Evolutionary conservation across 306 rosid species (phyloP), one percentile per base, ranked within the genome.

Genomic region (Prunus fruticosa): DNA sequence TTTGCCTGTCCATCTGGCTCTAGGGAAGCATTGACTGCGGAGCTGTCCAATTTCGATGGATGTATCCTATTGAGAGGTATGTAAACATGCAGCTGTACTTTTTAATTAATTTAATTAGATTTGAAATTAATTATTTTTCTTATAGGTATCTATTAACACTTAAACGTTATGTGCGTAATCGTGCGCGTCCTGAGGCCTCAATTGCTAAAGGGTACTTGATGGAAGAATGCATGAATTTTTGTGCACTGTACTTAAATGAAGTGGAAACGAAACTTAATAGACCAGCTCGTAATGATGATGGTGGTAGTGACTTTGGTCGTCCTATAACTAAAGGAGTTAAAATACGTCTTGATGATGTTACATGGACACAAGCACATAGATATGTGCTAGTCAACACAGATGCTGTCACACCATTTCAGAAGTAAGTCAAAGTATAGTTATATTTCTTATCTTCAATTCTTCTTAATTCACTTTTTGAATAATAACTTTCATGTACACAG

Each of bases 161-260:
- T 1, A 67, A 67, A 34, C 41, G 1, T 34, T 34, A 34, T 34
- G 41, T 34, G 41, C 7, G 41, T 34, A 34, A 34, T 32, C 6
- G 6, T 32, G 38, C 38, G 38, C 38, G 6, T 32, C 38, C 38
- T 32, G 38, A 32, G 38, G 38, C 38, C 38, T 32, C 38, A 32
- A 32, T 32, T 34, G 8, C 41, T 45, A 67, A 43, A 0, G 52
- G 52, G 16, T 41, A n/a, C 53, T 11, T 67, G 16, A 43, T 67
- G 16, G 71, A 46, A 67, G n/a, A 67, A 12, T 67, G 53, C 38
- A 67, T 45, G 72, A 22, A 10, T n/a, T 67, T 67, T 67, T 67
- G 54, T 1, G 3, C 32, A 4, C 0, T 11, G 45, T 67, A 67
- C 15, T 13, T 67, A 18, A 5, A 43, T 6, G n/a, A 67, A 4